Conservation (phyloP, 495 filamentous ascomycete genomes). For the Letharia lupina region DNA sequence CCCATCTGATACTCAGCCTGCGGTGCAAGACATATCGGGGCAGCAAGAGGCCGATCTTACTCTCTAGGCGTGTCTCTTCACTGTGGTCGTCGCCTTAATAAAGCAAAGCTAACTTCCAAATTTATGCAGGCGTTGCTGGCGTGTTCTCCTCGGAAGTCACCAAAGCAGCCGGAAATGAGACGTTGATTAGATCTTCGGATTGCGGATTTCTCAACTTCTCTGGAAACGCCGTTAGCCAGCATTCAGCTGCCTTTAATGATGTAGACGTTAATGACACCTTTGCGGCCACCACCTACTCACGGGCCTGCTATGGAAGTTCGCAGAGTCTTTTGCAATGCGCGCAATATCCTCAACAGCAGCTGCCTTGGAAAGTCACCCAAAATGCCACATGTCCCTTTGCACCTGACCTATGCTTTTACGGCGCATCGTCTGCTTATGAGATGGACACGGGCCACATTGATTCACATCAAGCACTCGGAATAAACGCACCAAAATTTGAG, state of each 20-base stretch:
- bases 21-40: neutral
- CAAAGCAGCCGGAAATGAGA: conserved; percentile 27
- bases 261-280: conserved; percentile 25
- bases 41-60: neutral
- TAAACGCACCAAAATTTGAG: conserved; percentile 26
- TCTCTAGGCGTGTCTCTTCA: neutral
- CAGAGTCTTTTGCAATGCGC: conserved; percentile 19
- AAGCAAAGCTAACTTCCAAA: neutral
- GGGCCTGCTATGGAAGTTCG: conserved; percentile 27
- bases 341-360: conserved; percentile 18
- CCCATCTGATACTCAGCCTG: neutral
- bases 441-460: conserved; percentile 32
- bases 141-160: conserved; percentile 33
- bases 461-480: conserved; percentile 29
- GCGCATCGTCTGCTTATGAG: conserved; percentile 20
- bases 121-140: conserved; percentile 22
- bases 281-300: conserved; percentile 27
- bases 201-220: conserved; percentile 22
- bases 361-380: conserved; percentile 23
- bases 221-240: neutral
- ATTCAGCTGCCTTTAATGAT: neutral
- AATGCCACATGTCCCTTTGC: conserved; percentile 31
- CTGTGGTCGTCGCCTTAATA: neutral
- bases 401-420: conserved; percentile 21
- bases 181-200: conserved; percentile 24